Evolutionary conservation across 2,329 filamentous ascomycete species (phyloP).

Genomic region (Pseudocercospora eumusae): DNA sequence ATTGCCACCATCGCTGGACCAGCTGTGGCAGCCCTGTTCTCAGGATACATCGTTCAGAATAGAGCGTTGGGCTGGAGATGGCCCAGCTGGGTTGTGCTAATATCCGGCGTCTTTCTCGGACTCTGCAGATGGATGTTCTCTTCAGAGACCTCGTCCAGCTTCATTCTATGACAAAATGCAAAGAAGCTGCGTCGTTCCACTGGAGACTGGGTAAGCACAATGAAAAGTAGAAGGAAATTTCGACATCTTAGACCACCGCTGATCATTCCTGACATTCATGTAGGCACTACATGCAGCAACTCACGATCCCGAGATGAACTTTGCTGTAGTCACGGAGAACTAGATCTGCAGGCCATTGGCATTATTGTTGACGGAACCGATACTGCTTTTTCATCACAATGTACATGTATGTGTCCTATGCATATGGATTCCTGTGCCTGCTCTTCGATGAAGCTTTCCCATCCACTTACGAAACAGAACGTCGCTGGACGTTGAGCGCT

Average conservation of each 20-base stretch:
- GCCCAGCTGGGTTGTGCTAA: conserved; percentile 18
- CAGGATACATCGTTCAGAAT: conserved; percentile 13
- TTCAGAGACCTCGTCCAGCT: conserved; percentile 53
- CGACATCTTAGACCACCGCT: background rate
- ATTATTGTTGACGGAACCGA: conserved; percentile 54
- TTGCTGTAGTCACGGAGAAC: conserved; percentile 45
- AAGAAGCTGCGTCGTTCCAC: conserved; percentile 50
- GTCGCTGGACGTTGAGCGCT: conserved; percentile 21
- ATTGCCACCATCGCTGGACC: conserved; percentile 9
- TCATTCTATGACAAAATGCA: conserved; percentile 52
- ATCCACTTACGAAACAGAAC: conserved; percentile 27
- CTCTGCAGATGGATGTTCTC: conserved; percentile 48
- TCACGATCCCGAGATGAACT: conserved; percentile 45
- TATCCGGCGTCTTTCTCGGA: conserved; percentile 41
- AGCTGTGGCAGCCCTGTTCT: conserved; percentile 18
- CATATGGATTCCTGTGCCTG: conserved; percentile 36
- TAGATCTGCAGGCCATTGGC: conserved; percentile 45
- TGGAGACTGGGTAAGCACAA: conserved; percentile 41
- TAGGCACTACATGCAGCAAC: conserved; percentile 38
- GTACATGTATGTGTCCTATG: conserved; percentile 45
- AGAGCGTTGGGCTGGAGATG: conserved; percentile 17
- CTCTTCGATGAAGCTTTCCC: conserved; percentile 47
- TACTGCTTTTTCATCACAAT: conserved; percentile 52
- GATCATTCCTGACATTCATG: background rate
- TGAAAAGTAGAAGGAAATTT: conserved; percentile 16